Evolutionary conservation across 345 rosid genomes (phyloP).

Genomic region (Citrus sp.): DNA sequence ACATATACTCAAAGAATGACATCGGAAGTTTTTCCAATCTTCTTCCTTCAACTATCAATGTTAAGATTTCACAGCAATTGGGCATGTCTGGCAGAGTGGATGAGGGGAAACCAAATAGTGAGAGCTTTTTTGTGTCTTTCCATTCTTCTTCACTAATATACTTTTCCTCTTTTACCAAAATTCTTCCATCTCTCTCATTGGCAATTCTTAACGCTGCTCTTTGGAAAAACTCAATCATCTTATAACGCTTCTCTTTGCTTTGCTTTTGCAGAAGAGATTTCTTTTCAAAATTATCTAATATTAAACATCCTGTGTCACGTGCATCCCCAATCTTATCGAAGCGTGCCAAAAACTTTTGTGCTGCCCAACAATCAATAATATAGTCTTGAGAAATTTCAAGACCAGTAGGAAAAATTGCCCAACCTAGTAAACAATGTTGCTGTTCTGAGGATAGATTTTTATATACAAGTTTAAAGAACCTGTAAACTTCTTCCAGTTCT

Average conservation of each 20-base stretch:
- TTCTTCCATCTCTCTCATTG: neutral
- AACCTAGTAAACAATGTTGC: no score
- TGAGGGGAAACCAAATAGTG: neutral
- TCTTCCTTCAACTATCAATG: slow-evolving; percentile 11
- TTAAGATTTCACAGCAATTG: slow-evolving; percentile 1
- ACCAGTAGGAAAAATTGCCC: no score
- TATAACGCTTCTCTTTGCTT: no score
- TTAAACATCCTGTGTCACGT: no score
- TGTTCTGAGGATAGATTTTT: accelerated
- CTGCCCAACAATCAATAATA: accelerated
- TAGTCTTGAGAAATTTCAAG: no score
- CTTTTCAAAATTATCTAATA: no score
- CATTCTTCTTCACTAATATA: neutral
- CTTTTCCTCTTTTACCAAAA: neutral
- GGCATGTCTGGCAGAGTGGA: neutral
- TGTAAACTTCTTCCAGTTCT: no score
- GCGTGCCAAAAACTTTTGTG: no score
- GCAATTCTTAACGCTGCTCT: neutral
- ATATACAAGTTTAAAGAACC: no score
- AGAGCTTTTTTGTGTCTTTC: slow-evolving; percentile 10
- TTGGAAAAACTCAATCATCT: neutral
- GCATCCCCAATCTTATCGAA: no score
- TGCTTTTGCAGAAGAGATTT: no score
- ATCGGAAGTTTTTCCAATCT: neutral
- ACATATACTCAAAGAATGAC: slow-evolving; percentile 9